A percentile compares a stretch with the other conserved stretches of the same genome.
Evolutionary conservation across 2,329 filamentous ascomycete genomes (phyloP).

Genomic region (Stemphylium lycopersici): DNA sequence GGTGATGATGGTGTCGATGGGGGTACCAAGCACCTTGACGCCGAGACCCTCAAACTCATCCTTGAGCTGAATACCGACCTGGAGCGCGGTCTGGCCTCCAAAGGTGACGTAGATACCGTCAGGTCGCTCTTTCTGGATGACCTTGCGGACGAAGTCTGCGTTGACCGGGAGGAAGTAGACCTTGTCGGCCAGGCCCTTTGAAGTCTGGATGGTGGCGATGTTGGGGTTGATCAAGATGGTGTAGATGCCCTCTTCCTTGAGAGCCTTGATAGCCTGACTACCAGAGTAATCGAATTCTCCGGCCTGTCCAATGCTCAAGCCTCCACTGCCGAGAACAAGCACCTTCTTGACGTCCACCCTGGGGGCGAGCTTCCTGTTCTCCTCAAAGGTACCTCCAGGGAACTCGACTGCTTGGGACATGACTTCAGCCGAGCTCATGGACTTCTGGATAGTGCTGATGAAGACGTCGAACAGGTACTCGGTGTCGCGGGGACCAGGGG

Average conservation of each 20-base stretch:
- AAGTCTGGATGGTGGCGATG: constrained; percentile 98
- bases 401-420: constrained; percentile 80
- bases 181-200: constrained; percentile 96
- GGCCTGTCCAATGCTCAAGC: constrained; percentile 95
- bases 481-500: constrained; percentile 91
- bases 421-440: constrained; percentile 68
- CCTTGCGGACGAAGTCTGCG: constrained; percentile 95
- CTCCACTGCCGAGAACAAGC: constrained; percentile 89
- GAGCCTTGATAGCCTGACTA: constrained; percentile 95
- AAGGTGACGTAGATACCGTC: constrained; percentile 98
- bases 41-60: constrained; percentile 93
- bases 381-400: constrained; percentile 80
- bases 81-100: constrained; percentile 95
- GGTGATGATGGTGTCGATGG: constrained; percentile 97
- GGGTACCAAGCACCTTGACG: constrained; percentile 92
- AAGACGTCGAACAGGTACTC: constrained; percentile 98
- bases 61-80: constrained; percentile 95
- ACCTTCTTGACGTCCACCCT: constrained; percentile 91
- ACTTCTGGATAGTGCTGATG: constrained; percentile 79
- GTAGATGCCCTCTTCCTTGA: constrained; percentile 98
- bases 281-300: constrained; percentile 99
- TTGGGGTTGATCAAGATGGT: constrained; percentile 99
- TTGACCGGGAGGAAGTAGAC: constrained; percentile 98
- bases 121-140: constrained; percentile 91
- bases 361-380: constrained; percentile 78